A percentile compares a stretch with the other conserved stretches of the same genome.
Conservation (phyloP, 2,329 filamentous ascomycete species). For the Xylariaceae sp. region DNA sequence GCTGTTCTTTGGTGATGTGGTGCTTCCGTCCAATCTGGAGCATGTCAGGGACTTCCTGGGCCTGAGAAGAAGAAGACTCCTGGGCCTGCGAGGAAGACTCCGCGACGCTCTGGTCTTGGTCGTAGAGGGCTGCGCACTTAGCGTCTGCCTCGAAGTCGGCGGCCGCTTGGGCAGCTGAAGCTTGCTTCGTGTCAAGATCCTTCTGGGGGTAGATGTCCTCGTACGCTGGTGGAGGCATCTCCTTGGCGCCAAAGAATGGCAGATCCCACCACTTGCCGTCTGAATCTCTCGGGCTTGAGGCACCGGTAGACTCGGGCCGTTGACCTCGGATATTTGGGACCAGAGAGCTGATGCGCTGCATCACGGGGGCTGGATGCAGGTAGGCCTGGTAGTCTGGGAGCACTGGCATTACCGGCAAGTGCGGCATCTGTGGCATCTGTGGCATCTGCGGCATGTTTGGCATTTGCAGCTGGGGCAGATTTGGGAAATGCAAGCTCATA, state of each 20-base stretch:
- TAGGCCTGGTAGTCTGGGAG: slow-evolving; percentile 68
- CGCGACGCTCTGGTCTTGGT: slow-evolving; percentile 28
- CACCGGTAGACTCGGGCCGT: slow-evolving; percentile 40
- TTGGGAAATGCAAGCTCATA: slow-evolving; percentile 59
- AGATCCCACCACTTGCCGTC: slow-evolving; percentile 62
- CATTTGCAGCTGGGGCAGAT: slow-evolving; percentile 54
- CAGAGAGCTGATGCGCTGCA: slow-evolving; percentile 64
- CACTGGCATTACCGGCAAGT: slow-evolving; percentile 50
- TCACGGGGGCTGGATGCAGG: slow-evolving; percentile 50
- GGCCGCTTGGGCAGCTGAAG: slow-evolving; percentile 49
- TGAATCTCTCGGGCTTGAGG: slow-evolving; percentile 33
- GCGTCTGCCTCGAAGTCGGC: slow-evolving; percentile 51
- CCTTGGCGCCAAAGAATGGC: slow-evolving; percentile 39
- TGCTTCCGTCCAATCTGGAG: slow-evolving; percentile 57
- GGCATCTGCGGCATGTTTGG: slow-evolving; percentile 61
- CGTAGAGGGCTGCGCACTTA: slow-evolving; percentile 48
- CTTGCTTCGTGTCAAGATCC: slow-evolving; percentile 47
- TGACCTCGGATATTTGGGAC: slow-evolving; percentile 56
- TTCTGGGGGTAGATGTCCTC: slow-evolving; percentile 66
- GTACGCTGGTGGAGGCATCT: slow-evolving; percentile 63
- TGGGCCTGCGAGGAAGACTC: not conserved
- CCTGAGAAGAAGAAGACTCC: slow-evolving; percentile 19
- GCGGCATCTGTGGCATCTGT: slow-evolving; percentile 43
- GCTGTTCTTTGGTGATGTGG: slow-evolving; percentile 57
- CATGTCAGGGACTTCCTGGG: slow-evolving; percentile 30